These are phyloP conservation scores for Citrus sinensis DNA, from an alignment of 345 rosid genomes.

Conservation along the genomic window DVS_A1.0 CM039167.1:28067001-28067500, in stretches of 20 bases:
- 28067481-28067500: too few species aligned
- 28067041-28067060: too few species aligned
- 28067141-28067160: neutral
- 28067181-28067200: slow-evolving; percentile 24
- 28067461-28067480: slow-evolving; percentile 26
- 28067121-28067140: neutral
- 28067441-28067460: slow-evolving; percentile 36
- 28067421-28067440: slow-evolving; percentile 21
- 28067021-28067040: too few species aligned
- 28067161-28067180: neutral
- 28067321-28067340: slow-evolving; percentile 20
- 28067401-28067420: slow-evolving; percentile 29
- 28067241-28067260: slow-evolving; percentile 25
- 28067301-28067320: too few species aligned
- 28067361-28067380: slow-evolving; percentile 37
- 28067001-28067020: too few species aligned
- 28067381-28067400: slow-evolving; percentile 37
- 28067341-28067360: slow-evolving; percentile 25
- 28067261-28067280: neutral
- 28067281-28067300: too few species aligned
- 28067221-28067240: slow-evolving; percentile 1
- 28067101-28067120: too few species aligned
- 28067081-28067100: too few species aligned
- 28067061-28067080: too few species aligned
- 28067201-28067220: too few species aligned